A percentile compares a stretch with the other conserved stretches of the same genome.
phyloP scores from a whole-genome alignment of 2,329 filamentous ascomycete species.

The Colletotrichum caudatum region DNA sequence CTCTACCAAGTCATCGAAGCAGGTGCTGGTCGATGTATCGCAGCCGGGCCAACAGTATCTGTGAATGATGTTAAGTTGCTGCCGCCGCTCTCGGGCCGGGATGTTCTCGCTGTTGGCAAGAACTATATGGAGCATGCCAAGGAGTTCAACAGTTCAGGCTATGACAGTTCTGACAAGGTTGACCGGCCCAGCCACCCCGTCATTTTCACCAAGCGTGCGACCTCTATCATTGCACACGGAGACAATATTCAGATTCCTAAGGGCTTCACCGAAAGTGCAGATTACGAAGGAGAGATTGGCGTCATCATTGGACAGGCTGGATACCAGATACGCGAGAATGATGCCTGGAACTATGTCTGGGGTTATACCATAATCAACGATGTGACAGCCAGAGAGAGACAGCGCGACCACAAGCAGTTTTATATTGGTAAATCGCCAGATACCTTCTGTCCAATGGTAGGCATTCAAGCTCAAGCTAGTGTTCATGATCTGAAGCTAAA shows the following conservation, averaged over 20 bases:
- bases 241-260: slow-evolving; percentile 60
- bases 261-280: slow-evolving; percentile 61
- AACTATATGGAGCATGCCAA: slow-evolving; percentile 69
- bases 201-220: slow-evolving; percentile 67
- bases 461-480: not conserved
- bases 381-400: slow-evolving; percentile 62
- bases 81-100: slow-evolving; percentile 60
- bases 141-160: slow-evolving; percentile 68
- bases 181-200: slow-evolving; percentile 66
- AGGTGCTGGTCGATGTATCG: slow-evolving; percentile 54
- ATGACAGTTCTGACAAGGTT: slow-evolving; percentile 66
- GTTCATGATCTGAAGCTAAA: not conserved
- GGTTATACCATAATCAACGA: slow-evolving; percentile 69
- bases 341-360: slow-evolving; percentile 66
- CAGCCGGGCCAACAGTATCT: slow-evolving; percentile 48
- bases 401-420: slow-evolving; percentile 70
- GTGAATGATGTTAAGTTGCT: slow-evolving; percentile 56
- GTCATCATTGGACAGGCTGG: slow-evolving; percentile 66
- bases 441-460: slow-evolving; percentile 67
- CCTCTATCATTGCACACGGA: slow-evolving; percentile 62
- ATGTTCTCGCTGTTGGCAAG: slow-evolving; percentile 68
- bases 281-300: slow-evolving; percentile 69
- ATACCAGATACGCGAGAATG: slow-evolving; percentile 54
- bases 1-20: slow-evolving; percentile 66
- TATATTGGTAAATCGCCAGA: slow-evolving; percentile 69